phyloP scores from a whole-genome alignment of 371 early-diverging fungal genomes.

The Actinomortierella ambigua region DNA sequence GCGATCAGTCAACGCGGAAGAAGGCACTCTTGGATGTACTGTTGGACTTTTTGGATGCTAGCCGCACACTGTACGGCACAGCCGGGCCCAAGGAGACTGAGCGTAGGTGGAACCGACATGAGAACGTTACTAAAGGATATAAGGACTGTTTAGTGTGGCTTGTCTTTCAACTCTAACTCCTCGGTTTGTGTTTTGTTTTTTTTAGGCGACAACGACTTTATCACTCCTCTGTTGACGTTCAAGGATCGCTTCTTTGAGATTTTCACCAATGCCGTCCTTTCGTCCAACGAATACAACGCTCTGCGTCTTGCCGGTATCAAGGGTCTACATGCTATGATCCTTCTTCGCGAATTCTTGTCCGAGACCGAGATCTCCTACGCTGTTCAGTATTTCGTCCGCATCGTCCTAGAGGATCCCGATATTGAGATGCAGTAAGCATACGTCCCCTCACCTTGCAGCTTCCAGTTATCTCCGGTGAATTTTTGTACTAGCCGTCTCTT shows the following conservation, averaged over 20 bases:
- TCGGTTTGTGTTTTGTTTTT: background rate
- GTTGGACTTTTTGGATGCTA: slow-evolving; percentile 68
- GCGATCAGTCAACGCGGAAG: slow-evolving; percentile 59
- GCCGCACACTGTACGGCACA: slow-evolving; percentile 62
- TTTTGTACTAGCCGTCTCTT: background rate
- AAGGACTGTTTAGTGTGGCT: background rate
- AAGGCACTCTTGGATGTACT: slow-evolving; percentile 73
- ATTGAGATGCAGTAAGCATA: slow-evolving; percentile 53
- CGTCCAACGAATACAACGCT: slow-evolving; percentile 72
- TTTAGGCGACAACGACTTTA: slow-evolving; percentile 52
- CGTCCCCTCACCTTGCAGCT: background rate
- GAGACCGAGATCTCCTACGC: slow-evolving; percentile 66
- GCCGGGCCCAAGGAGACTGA: slow-evolving; percentile 48
- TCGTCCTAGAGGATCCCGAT: slow-evolving; percentile 57
- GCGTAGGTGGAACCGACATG: slow-evolving; percentile 37
- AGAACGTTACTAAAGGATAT: background rate
- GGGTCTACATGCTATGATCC: slow-evolving; percentile 68
- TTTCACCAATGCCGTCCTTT: slow-evolving; percentile 60
- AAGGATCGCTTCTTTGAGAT: slow-evolving; percentile 73
- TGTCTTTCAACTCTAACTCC: background rate
- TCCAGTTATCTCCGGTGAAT: background rate
- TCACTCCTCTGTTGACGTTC: slow-evolving; percentile 62
- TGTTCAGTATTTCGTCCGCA: slow-evolving; percentile 61
- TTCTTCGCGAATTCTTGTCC: slow-evolving; percentile 60
- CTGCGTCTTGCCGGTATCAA: slow-evolving; percentile 68